These are phyloP conservation scores for Yamadazyma nakazawae DNA, from an alignment of 805 yeast species.

Conservation along the genomic window DNA sequence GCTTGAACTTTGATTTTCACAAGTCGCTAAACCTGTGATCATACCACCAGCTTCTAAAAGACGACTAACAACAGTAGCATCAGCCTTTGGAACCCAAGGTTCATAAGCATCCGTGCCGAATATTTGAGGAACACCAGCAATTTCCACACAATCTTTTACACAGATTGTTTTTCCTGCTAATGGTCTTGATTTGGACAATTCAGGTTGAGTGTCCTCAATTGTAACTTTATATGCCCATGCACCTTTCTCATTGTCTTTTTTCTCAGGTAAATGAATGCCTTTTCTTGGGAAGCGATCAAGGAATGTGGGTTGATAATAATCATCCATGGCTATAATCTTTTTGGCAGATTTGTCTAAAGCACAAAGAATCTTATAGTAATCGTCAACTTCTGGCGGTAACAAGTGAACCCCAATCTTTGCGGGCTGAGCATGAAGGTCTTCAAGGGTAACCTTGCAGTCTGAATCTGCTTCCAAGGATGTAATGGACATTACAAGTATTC, in stretches of 20 bases:
- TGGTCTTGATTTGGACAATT: constrained; percentile 7
- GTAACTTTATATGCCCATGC: constrained; percentile 15
- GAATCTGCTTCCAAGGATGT: constrained; percentile 12
- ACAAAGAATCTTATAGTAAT: constrained; percentile 13
- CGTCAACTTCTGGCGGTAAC: constrained; percentile 9
- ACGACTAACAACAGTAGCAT: constrained; percentile 14
- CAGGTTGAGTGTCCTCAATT: constrained; percentile 16
- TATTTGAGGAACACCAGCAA: constrained; percentile 15
- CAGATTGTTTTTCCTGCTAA: constrained; percentile 13
- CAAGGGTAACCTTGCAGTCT: constrained; percentile 10
- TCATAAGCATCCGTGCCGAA: constrained; percentile 15
- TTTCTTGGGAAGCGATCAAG: constrained; percentile 11
- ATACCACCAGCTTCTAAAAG: constrained; percentile 13
- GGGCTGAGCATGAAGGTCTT: constrained; percentile 14
- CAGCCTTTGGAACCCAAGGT: constrained; percentile 15
- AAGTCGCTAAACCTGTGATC: constrained; percentile 15
- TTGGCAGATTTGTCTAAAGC: constrained; percentile 14
- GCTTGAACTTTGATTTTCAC: constrained; percentile 16
- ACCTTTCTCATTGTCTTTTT: constrained; percentile 7
- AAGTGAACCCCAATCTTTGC: constrained; percentile 12
- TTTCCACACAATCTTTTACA: constrained; percentile 15
- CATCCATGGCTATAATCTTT: constrained; percentile 12
- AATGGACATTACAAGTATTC: constrained; percentile 14
- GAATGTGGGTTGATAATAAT: constrained; percentile 12
- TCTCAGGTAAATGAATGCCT: constrained; percentile 5